Conservation (phyloP, 208 protist genomes). For the Trypanosoma vivax region DNA sequence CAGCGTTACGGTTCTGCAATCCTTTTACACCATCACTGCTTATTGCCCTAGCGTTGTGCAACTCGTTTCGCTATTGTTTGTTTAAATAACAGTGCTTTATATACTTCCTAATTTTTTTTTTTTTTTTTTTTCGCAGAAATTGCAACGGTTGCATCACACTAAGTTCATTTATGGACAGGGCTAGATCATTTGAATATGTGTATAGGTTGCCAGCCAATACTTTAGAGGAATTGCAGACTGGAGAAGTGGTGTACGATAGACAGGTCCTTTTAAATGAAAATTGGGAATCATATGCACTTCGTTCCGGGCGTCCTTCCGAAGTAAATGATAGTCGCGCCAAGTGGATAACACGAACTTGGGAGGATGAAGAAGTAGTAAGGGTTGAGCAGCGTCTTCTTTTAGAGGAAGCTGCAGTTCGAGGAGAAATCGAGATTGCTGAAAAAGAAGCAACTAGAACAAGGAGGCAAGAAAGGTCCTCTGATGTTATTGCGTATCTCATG, state of each 20-base stretch:
- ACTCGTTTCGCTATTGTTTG: too few species aligned
- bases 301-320: slow-evolving; percentile 18
- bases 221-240: slow-evolving; percentile 28
- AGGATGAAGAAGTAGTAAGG: slow-evolving; percentile 42
- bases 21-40: too few species aligned
- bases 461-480: slow-evolving; percentile 15
- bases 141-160: too few species aligned
- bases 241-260: slow-evolving; percentile 52
- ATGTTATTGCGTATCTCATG: slow-evolving; percentile 35
- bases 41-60: too few species aligned
- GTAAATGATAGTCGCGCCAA: slow-evolving; percentile 44
- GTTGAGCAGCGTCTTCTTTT: slow-evolving; percentile 25
- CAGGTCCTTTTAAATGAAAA: slow-evolving; percentile 56
- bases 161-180: slow-evolving; percentile 38
- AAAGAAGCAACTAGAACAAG: background rate
- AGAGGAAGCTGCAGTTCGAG: slow-evolving; percentile 6
- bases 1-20: too few species aligned
- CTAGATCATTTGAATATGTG: slow-evolving; percentile 46
- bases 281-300: slow-evolving; percentile 40
- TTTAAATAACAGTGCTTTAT: too few species aligned
- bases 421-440: slow-evolving; percentile 17
- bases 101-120: too few species aligned
- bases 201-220: slow-evolving; percentile 31
- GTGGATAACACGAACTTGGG: slow-evolving; percentile 76
- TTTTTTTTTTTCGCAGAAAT: too few species aligned